A percentile compares a stretch with the other conserved stretches of the same genome.
Conservation (phyloP, 2,329 filamentous ascomycete genomes). For the Pyricularia sp. region DNA sequence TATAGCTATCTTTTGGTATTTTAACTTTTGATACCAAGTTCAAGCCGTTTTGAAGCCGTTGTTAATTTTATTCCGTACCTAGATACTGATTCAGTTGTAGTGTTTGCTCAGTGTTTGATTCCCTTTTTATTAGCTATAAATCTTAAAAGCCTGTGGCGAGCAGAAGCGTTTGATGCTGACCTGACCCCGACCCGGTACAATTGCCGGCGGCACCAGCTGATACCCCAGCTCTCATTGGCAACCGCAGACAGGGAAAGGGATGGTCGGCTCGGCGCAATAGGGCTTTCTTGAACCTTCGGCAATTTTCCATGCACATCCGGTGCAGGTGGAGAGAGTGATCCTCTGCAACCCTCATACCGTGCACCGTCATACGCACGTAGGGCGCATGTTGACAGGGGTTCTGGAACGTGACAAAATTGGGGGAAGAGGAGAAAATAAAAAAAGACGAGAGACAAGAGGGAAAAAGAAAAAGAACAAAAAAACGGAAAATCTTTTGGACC, state of each 20-base stretch:
- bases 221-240: background rate
- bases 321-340: background rate
- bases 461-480: too few relatives aligned
- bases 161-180: background rate
- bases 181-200: background rate
- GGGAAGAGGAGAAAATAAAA: too few relatives aligned
- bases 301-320: too few relatives aligned
- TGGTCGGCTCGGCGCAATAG: background rate
- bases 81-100: too few relatives aligned
- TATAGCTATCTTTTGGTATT: too few relatives aligned
- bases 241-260: background rate
- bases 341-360: background rate
- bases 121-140: background rate
- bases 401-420: background rate
- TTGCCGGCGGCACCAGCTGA: background rate
- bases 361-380: background rate
- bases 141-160: background rate
- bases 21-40: too few relatives aligned
- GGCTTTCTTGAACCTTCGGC: background rate
- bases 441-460: too few relatives aligned
- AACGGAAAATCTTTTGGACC: background rate
- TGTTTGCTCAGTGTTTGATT: too few relatives aligned
- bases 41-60: too few relatives aligned
- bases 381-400: background rate
- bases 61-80: too few relatives aligned